Conservation (phyloP, 2,329 filamentous ascomycete species). For the Pestalotiopsis sp. region DNA sequence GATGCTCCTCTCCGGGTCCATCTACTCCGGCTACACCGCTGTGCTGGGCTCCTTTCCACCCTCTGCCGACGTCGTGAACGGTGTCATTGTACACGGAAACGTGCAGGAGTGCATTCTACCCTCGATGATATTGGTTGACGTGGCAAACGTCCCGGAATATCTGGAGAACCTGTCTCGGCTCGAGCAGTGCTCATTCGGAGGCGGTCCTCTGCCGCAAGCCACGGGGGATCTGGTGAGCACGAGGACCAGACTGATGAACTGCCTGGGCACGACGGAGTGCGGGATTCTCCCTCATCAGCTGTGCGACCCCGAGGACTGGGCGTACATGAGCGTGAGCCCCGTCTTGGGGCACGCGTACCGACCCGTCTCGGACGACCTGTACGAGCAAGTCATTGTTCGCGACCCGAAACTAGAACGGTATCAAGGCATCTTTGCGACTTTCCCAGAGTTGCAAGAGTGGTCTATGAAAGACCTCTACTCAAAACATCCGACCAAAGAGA, state of each 20-base stretch:
- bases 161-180: slow-evolving; percentile 26
- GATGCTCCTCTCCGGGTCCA: slow-evolving; percentile 26
- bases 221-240: slow-evolving; percentile 21
- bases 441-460: slow-evolving; percentile 40
- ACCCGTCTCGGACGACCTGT: slow-evolving; percentile 26
- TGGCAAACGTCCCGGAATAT: slow-evolving; percentile 22
- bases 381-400: slow-evolving; percentile 35
- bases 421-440: slow-evolving; percentile 43
- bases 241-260: slow-evolving; percentile 9
- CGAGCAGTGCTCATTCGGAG: slow-evolving; percentile 27
- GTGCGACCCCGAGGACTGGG: slow-evolving; percentile 28
- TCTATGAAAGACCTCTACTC: slow-evolving; percentile 42
- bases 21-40: slow-evolving; percentile 23
- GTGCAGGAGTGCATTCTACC: slow-evolving; percentile 17
- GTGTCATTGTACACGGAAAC: slow-evolving; percentile 20
- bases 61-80: slow-evolving; percentile 18
- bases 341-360: slow-evolving; percentile 22
- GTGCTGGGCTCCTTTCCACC: slow-evolving; percentile 29
- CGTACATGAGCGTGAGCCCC: slow-evolving; percentile 32
- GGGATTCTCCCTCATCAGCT: slow-evolving; percentile 22
- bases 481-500: slow-evolving; percentile 33
- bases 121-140: slow-evolving; percentile 23
- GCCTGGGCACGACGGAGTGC: slow-evolving; percentile 9
- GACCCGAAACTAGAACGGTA: slow-evolving; percentile 24
- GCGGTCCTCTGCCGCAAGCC: slow-evolving; percentile 29